Evolutionary conservation across 768 basidiomycete species (phyloP).

Genomic region (Kondoa malvinella): DNA sequence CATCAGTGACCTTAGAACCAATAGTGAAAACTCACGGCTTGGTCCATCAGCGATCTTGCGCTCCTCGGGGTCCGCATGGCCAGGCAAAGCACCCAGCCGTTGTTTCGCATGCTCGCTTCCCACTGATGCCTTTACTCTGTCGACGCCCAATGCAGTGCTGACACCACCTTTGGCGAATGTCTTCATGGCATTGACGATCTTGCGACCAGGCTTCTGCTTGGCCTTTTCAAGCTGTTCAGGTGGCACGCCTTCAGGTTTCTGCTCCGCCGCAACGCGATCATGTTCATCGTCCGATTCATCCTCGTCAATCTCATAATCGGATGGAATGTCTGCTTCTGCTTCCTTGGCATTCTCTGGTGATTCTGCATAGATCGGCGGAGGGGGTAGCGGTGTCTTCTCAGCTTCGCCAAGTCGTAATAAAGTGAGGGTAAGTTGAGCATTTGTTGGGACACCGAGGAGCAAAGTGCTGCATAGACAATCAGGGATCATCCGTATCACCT

Average conservation of each 20-base stretch:
- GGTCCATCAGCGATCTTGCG: constrained; percentile 28
- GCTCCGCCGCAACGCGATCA: background rate
- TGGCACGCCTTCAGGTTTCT: background rate
- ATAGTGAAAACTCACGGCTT: constrained; percentile 27
- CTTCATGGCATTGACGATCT: constrained; percentile 25
- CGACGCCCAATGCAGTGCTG: constrained; percentile 28
- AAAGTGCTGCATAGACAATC: constrained; percentile 28
- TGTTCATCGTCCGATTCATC: background rate
- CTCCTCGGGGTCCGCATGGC: background rate
- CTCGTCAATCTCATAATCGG: background rate
- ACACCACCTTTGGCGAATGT: constrained; percentile 30
- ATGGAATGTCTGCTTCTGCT: background rate
- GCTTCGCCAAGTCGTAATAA: constrained; percentile 36
- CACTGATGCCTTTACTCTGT: constrained; percentile 31
- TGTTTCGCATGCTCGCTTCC: constrained; percentile 30
- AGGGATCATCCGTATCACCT: background rate
- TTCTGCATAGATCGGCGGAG: constrained; percentile 26
- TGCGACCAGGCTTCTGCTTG: constrained; percentile 20
- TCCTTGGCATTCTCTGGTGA: constrained; percentile 4
- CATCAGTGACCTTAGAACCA: background rate
- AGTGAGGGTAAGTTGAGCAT: constrained; percentile 37
- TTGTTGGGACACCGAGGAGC: constrained; percentile 36
- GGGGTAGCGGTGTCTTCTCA: constrained; percentile 34
- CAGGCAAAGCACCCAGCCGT: constrained; percentile 30
- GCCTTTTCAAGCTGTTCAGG: background rate